These are phyloP conservation scores for Nosema muscidifuracis DNA, from an alignment of 371 early-diverging fungal species.

Conservation along the genomic window DNA sequence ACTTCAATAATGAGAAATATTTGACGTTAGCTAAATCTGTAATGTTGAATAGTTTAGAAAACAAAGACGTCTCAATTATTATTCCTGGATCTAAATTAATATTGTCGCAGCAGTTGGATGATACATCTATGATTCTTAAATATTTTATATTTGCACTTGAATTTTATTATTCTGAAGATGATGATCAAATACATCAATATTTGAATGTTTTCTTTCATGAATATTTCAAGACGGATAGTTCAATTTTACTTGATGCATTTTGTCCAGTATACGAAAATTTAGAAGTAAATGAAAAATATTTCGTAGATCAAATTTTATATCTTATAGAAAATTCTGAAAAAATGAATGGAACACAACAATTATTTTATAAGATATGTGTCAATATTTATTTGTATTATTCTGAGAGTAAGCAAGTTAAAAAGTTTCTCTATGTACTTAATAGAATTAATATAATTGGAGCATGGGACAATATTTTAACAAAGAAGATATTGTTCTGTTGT, in stretches of 20 bases:
- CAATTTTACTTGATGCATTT: constrained; percentile 16
- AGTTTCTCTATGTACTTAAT: constrained; percentile 17
- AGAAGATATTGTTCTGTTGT: constrained; percentile 40
- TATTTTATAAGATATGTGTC: constrained; percentile 37
- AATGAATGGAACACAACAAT: constrained; percentile 2
- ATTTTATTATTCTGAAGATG: constrained; percentile 41
- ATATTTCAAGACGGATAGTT: constrained; percentile 20
- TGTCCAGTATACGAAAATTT: constrained; percentile 12
- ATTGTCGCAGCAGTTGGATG: background rate
- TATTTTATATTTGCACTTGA: constrained; percentile 17
- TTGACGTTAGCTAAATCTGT: background rate
- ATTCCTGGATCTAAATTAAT: constrained; percentile 38
- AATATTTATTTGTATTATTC: constrained; percentile 10
- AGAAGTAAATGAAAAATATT: constrained; percentile 10
- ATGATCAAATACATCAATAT: constrained; percentile 45
- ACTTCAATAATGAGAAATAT: background rate
- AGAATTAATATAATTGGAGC: constrained; percentile 12
- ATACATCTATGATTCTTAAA: background rate
- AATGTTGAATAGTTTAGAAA: background rate
- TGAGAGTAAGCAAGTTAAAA: constrained; percentile 1
- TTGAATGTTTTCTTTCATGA: constrained; percentile 44
- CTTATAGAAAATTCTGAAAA: constrained; percentile 41
- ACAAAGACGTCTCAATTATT: constrained; percentile 7
- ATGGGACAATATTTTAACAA: constrained; percentile 31
- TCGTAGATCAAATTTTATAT: constrained; percentile 35